Conservation (phyloP, 1,284 basidiomycete genomes). For the Puccinia sorghi region DNA sequence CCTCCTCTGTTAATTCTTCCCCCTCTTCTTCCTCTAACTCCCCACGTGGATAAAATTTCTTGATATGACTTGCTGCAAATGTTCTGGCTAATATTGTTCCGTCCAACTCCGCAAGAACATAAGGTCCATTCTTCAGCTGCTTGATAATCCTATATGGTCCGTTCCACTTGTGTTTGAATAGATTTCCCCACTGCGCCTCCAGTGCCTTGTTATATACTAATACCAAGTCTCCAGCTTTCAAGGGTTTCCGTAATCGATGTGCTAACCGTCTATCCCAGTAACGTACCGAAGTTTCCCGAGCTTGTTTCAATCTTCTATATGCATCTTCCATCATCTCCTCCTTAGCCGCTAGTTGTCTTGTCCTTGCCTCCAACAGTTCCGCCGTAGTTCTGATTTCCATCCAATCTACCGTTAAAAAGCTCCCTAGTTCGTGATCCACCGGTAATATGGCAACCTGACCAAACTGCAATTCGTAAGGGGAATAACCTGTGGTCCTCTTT, state of each 20-base stretch:
- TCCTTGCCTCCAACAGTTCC: neutral
- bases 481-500: slow-evolving; percentile 6
- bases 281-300: neutral
- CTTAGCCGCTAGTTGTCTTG: neutral
- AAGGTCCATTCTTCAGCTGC: neutral
- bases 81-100: neutral
- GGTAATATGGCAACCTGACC: neutral
- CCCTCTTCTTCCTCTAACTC: too few species aligned
- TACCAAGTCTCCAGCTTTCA: neutral
- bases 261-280: slow-evolving; percentile 7
- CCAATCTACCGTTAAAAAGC: neutral
- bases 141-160: slow-evolving; percentile 1
- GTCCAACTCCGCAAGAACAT: neutral
- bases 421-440: neutral
- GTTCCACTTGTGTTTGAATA: neutral
- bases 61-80: too few species aligned
- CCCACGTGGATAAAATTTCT: too few species aligned
- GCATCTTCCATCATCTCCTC: neutral
- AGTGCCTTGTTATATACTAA: neutral
- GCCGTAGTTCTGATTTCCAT: neutral
- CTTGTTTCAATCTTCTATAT: neutral
- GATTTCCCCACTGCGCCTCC: neutral
- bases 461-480: slow-evolving; percentile 9
- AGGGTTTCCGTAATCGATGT: neutral
- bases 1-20: neutral